Conservation (phyloP, 1,284 basidiomycete genomes). For the Pisolithus thermaeus region DNA sequence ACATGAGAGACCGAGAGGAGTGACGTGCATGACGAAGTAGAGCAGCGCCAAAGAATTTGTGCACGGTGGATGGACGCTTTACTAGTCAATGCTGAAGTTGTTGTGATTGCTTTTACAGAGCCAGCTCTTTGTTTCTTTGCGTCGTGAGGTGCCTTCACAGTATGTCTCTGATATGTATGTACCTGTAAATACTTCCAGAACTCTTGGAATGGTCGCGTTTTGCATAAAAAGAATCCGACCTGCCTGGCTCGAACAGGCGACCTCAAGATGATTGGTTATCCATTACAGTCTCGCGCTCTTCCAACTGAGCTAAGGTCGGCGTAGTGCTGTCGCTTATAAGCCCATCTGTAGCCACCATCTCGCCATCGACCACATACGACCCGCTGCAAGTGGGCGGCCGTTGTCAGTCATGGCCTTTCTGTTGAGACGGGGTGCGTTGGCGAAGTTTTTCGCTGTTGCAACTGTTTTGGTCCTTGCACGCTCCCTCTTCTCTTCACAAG, state of each 20-base stretch:
- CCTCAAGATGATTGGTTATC: conserved; percentile 28
- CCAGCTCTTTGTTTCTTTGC: too few species aligned
- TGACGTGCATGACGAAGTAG: conserved; percentile 16
- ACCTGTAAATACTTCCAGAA: neutral
- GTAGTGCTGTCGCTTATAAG: too few species aligned
- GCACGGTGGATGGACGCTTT: conserved; percentile 14
- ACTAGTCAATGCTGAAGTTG: too few species aligned
- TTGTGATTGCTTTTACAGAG: too few species aligned
- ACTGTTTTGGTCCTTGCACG: conserved; percentile 14
- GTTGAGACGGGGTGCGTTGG: conserved; percentile 18
- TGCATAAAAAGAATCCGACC: conserved; percentile 27
- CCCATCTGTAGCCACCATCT: too few species aligned
- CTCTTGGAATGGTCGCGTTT: neutral
- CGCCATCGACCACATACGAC: neutral
- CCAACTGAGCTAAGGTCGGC: conserved; percentile 19
- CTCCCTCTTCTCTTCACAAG: conserved; percentile 12
- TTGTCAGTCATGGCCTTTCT: conserved; percentile 19
- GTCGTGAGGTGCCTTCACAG: too few species aligned
- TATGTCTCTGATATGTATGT: too few species aligned
- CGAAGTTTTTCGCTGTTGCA: conserved; percentile 11
- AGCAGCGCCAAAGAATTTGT: conserved; percentile 14
- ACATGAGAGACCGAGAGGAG: conserved; percentile 17
- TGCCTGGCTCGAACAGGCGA: conserved; percentile 43
- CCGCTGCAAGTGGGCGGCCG: too few species aligned
- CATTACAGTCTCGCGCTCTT: conserved; percentile 19